Evolutionary conservation across 202 grass and related monocot species (phyloP), one percentile per base, ranked within the genome.

Genomic region (Eragrostis tef): DNA sequence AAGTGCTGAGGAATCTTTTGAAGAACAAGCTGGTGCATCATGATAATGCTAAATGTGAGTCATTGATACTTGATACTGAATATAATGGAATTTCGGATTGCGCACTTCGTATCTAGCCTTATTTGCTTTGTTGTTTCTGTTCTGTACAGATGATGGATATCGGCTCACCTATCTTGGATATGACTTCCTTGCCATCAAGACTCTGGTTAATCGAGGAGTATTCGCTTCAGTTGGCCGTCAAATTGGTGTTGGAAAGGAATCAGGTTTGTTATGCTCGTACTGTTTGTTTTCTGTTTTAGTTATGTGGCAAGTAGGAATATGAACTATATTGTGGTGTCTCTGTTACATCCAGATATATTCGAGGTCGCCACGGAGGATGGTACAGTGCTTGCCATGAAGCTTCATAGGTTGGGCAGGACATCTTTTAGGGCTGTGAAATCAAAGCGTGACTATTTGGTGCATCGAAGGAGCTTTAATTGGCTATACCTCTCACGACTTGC

Each of bases 1-100:
- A 94, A 75, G 90, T 98, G 39, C 53, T 95, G 85, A 81, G 88
- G 69, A 95, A 91, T 93, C 70, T 98, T 64, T 77, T 98, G 75
- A 98, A 95, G 87, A 79, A 95, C 80, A 98, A 98, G 34, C 79
- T 98, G n/a, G 88, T 98, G 43, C 95, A 98, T 36, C 95, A 98
- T 70, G 95, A 93, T 72, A 78, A 79, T 1, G 72, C 93, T 64
- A 98, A 98, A 67, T 98, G 92, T 98, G 64, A 88, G 90, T 76
- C 19, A 6, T 22, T 66, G 15, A 36, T 74, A 59, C 6, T 36
- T 19, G 16, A 70, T 79, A 15, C 17, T 50, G 34, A 44, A 27
- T 13, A 53, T 63, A 31, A 61, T 14, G 24, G 47, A 58, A 84
- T 51, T 41, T 48, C 83, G 64, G 31, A 26, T 67, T 72, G 54